Conservation (phyloP, 1,139 yeast species). For the Scheffersomyces cryptocercus region DNA sequence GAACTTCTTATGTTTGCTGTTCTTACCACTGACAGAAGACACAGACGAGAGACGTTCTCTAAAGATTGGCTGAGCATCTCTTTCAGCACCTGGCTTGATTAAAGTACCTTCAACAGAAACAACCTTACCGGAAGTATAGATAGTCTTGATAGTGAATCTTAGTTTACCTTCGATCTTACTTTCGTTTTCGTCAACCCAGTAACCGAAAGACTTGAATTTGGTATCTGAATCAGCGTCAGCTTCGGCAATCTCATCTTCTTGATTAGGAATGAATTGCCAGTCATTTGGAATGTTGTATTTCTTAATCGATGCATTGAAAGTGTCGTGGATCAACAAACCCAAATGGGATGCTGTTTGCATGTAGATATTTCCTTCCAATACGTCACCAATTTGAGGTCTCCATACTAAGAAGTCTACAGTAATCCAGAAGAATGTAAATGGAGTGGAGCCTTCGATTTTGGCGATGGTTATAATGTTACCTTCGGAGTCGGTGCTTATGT, state of each 20-base stretch:
- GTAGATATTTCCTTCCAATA: conserved; percentile 80
- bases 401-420: conserved; percentile 82
- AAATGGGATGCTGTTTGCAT: conserved; percentile 95
- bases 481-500: conserved; percentile 32
- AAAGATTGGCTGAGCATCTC: conserved; percentile 54
- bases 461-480: conserved; percentile 45
- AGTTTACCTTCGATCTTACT: conserved; percentile 79
- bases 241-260: conserved; percentile 54
- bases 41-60: conserved; percentile 30
- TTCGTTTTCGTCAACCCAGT: conserved; percentile 81
- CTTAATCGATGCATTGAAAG: conserved; percentile 91
- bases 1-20: conserved; percentile 46
- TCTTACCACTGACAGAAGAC: conserved; percentile 11
- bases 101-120: conserved; percentile 86
- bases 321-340: conserved; percentile 86
- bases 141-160: conserved; percentile 67
- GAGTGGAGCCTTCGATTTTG: conserved; percentile 75
- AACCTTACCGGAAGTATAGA: conserved; percentile 78
- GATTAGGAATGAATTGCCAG: conserved; percentile 84
- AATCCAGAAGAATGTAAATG: conserved; percentile 87
- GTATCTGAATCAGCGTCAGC: conserved; percentile 23
- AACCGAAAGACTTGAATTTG: conserved; percentile 63
- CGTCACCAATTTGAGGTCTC: conserved; percentile 86
- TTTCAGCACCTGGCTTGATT: conserved; percentile 59
- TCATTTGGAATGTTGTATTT: conserved; percentile 76